These are phyloP conservation scores for Triticum monococcum DNA, from an alignment of 176 grass and related monocot species.

Conservation along the genomic window DNA sequence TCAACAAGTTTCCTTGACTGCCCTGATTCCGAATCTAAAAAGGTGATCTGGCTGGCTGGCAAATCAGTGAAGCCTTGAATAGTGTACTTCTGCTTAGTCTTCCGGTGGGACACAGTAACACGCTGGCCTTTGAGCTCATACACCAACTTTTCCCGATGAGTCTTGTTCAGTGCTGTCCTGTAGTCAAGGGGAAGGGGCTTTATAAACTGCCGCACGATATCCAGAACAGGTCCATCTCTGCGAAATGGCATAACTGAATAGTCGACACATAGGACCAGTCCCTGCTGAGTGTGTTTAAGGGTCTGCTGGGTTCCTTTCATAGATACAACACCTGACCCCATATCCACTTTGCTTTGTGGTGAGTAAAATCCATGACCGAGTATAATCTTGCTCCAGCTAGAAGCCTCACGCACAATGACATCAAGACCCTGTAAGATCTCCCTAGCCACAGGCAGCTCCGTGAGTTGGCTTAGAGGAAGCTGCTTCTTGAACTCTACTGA, in stretches of 20 bases:
- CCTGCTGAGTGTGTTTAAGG: constrained; percentile 44
- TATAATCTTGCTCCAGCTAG: constrained; percentile 40
- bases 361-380: constrained; percentile 55
- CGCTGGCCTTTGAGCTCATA: constrained; percentile 40
- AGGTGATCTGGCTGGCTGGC: constrained; percentile 41
- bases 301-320: constrained; percentile 52
- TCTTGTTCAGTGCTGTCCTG: constrained; percentile 19
- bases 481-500: constrained; percentile 49
- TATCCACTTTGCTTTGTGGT: neutral
- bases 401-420: constrained; percentile 57
- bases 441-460: constrained; percentile 46
- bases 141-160: neutral
- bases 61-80: constrained; percentile 47
- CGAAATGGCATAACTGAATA: constrained; percentile 60
- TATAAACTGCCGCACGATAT: constrained; percentile 8
- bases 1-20: constrained; percentile 39
- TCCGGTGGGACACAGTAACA: constrained; percentile 51
- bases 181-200: neutral
- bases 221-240: constrained; percentile 37
- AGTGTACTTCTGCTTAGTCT: constrained; percentile 49
- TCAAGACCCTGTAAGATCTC: constrained; percentile 65
- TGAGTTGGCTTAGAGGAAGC: constrained; percentile 46
- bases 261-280: constrained; percentile 46
- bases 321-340: constrained; percentile 36
- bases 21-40: constrained; percentile 44